Conservation (phyloP, 1,284 basidiomycete species). For the Fomes fomentarius region DNA sequence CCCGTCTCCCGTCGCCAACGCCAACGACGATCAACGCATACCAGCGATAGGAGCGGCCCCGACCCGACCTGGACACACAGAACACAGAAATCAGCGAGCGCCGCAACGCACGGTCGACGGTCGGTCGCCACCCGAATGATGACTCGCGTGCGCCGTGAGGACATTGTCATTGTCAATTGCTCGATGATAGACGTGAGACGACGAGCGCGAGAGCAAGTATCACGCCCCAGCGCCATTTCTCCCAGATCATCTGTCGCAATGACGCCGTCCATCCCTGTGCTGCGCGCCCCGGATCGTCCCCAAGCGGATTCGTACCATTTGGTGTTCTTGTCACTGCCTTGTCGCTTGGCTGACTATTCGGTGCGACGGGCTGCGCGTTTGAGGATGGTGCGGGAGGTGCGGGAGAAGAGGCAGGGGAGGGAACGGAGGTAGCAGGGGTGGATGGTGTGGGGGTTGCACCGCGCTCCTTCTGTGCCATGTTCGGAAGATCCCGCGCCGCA, state of each 20-base stretch:
- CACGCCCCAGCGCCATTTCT: slow-evolving; percentile 84
- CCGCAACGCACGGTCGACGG: no score
- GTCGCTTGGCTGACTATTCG: slow-evolving; percentile 4
- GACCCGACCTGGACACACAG: no score
- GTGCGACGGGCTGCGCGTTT: not conserved
- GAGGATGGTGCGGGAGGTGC: slow-evolving; percentile 2
- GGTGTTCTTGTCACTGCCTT: slow-evolving; percentile 20
- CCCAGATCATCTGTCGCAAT: slow-evolving; percentile 72
- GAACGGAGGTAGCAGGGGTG: slow-evolving; percentile 16
- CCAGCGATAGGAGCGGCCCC: not conserved
- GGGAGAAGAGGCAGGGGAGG: slow-evolving; percentile 19
- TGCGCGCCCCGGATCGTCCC: slow-evolving; percentile 18
- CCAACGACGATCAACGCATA: not conserved
- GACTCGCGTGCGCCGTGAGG: not conserved
- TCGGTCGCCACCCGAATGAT: not conserved
- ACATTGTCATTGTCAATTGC: slow-evolving; percentile 16
- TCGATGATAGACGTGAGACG: slow-evolving; percentile 62
- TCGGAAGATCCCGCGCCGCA: slow-evolving; percentile 73
- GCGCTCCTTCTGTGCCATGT: slow-evolving; percentile 83
- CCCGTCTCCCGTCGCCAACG: not conserved
- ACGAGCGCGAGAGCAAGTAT: slow-evolving; percentile 75
- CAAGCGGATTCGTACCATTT: slow-evolving; percentile 12
- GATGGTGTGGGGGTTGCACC: slow-evolving; percentile 46
- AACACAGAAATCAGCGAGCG: no score
- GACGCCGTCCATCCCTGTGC: slow-evolving; percentile 49